Conservation (phyloP, 2,329 filamentous ascomycete genomes). For the Lithohypha guttulata region DNA sequence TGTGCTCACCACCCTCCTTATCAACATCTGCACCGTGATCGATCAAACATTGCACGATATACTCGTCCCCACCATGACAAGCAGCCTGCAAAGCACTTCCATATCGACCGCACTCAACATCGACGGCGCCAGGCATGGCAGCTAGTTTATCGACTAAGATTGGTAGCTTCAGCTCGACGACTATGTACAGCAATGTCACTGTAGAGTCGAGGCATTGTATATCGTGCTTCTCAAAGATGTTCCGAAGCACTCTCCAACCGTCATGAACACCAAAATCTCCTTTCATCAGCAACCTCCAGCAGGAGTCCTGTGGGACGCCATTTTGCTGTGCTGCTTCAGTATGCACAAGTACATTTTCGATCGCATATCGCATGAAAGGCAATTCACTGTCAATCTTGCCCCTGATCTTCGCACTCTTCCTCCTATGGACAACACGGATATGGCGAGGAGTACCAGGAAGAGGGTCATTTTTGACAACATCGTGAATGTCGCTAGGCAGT, state of each 20-base stretch:
- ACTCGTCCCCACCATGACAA: neutral
- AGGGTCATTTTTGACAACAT: neutral
- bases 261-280: neutral
- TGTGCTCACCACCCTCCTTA: neutral
- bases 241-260: neutral
- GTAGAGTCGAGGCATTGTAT: neutral
- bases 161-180: neutral
- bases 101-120: conserved; percentile 1
- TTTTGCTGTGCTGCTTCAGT: neutral
- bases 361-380: neutral
- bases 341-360: neutral
- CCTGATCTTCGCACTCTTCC: too few relatives aligned
- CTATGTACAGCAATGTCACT: neutral
- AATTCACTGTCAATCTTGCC: neutral
- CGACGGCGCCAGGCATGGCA: neutral
- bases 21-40: conserved; percentile 1
- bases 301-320: neutral
- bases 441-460: too few relatives aligned
- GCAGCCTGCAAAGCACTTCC: conserved; percentile 6
- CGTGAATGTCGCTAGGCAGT: neutral
- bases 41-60: neutral
- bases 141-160: neutral
- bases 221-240: neutral
- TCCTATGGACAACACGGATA: neutral
- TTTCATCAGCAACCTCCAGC: neutral